These are phyloP conservation scores for Claviceps sp. DNA, from an alignment of 2,329 filamentous ascomycete genomes.

Conservation along the genomic window DNA sequence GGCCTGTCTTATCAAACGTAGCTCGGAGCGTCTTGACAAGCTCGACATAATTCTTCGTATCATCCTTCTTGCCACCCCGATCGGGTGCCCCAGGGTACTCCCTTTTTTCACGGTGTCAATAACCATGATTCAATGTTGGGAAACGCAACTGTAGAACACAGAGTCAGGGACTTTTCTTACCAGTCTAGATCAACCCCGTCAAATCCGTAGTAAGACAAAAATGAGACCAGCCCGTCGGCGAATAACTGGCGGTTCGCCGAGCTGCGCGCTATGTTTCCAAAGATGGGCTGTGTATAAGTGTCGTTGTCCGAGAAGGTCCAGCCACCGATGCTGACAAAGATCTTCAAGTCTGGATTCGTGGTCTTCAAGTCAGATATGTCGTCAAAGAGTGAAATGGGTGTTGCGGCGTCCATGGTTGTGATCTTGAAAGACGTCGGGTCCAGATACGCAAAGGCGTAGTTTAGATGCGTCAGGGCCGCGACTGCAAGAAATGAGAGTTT, in stretches of 20 bases:
- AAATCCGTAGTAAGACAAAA: constrained; percentile 28
- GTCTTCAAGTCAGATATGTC: constrained; percentile 9
- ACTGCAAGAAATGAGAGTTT: background rate
- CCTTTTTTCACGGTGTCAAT: background rate
- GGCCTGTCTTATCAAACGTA: constrained; percentile 1
- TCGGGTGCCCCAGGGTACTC: constrained; percentile 11
- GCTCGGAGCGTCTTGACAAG: constrained; percentile 12
- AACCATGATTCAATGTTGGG: background rate
- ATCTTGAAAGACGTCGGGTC: constrained; percentile 12
- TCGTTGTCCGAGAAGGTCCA: constrained; percentile 20
- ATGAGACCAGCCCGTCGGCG: constrained; percentile 20
- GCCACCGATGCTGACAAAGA: constrained; percentile 21
- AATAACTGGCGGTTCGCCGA: constrained; percentile 16
- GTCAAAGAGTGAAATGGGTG: background rate
- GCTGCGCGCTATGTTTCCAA: constrained; percentile 17
- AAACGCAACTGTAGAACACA: background rate
- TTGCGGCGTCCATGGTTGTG: constrained; percentile 11
- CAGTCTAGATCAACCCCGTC: constrained; percentile 23
- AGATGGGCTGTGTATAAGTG: constrained; percentile 11
- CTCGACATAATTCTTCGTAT: constrained; percentile 11
- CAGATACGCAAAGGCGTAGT: constrained; percentile 14
- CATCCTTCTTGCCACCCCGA: constrained; percentile 10
- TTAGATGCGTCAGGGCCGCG: constrained; percentile 11
- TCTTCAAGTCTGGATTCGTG: constrained; percentile 13
- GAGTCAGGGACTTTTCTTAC: constrained; percentile 12